Conservation (phyloP, 2,329 filamentous ascomycete genomes). For the Fusarium gaditjirri region DNA sequence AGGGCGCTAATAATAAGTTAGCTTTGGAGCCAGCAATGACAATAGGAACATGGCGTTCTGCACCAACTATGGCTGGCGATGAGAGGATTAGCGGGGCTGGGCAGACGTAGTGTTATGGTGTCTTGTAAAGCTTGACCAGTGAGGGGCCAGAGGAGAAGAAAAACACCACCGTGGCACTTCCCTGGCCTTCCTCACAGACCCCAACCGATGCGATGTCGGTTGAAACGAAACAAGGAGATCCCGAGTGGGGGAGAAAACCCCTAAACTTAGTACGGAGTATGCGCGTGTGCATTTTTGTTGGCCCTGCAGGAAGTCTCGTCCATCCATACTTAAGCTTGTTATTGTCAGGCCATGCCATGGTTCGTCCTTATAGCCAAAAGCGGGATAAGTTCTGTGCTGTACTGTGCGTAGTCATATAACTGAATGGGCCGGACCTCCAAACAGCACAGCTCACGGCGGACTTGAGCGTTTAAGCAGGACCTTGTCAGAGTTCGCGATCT, state of each 20-base stretch:
- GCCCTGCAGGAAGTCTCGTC: slow-evolving; percentile 1
- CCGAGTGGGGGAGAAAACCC: background rate
- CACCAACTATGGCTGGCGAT: slow-evolving; percentile 32
- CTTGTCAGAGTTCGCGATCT: background rate
- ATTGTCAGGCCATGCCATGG: slow-evolving; percentile 8
- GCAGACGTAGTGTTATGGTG: background rate
- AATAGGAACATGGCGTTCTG: slow-evolving; percentile 35
- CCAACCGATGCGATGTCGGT: background rate
- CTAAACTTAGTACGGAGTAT: background rate
- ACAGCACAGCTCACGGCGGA: background rate
- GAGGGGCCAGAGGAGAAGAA: slow-evolving; percentile 1
- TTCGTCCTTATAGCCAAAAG: background rate
- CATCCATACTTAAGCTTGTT: slow-evolving; percentile 14
- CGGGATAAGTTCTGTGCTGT: background rate
- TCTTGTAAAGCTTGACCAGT: slow-evolving; percentile 19
- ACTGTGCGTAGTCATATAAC: background rate
- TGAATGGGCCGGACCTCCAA: background rate
- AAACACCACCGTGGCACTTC: background rate
- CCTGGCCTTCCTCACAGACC: background rate
- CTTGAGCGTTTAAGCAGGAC: background rate
- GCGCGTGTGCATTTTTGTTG: background rate
- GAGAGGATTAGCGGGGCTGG: slow-evolving; percentile 17
- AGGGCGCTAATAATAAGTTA: background rate
- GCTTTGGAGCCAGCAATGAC: slow-evolving; percentile 21
- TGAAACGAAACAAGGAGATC: slow-evolving; percentile 1